Base-by-base conservation (phyloP, 2,329 filamentous ascomycete genomes). In the Acarospora socialis region DNA sequence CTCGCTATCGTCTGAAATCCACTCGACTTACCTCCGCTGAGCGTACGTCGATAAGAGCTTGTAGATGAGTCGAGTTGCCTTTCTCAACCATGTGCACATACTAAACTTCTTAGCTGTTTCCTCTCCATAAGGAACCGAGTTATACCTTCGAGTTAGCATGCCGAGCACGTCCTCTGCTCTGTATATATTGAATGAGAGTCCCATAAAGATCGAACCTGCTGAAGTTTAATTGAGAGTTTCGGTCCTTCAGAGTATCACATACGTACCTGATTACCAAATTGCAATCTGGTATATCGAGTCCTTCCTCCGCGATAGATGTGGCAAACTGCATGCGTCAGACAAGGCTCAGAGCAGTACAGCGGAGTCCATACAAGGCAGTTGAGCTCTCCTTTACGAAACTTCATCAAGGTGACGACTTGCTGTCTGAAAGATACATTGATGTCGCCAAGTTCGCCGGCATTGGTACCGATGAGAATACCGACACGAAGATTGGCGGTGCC, bases 161-260 rank as follows among this genome's bases (percentile, higher is more conserved):
- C 22, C 90, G 70, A 8, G 90, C 90, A 33, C 90, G 72, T 0
- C 90, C 90, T 40, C 83, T 72, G 9, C 86, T 94, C 52, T 98
- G 90, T 13, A 95, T 76, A 49, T 94, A 95, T 48, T 92, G 81
- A 32, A 95, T 95, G 53, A 93, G 74, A 0, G 87, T 94, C 7
- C 68, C 66, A 54, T 84, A 93, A 2, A 92, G 67, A 49, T 95
- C 83, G 46, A 94, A 98, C 2, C 86, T 59, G 27, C 7, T 2
- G 19, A 13, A 28, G 12, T 31, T 18, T 21, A 25, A 13, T 32
- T 10, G 3, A 7, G 10, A n/a, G 6, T 19, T 5, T n/a, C n/a
- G 4, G 18, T 18, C 5, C 25, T 16, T 21, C 8, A 8, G n/a
- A 25, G 15, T 8, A 28, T 8, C 4, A 6, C 13, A 21, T 23